These are phyloP conservation scores for Parastagonospora nodorum DNA, from an alignment of 2,329 filamentous ascomycete species.

Conservation along the genomic window DNA sequence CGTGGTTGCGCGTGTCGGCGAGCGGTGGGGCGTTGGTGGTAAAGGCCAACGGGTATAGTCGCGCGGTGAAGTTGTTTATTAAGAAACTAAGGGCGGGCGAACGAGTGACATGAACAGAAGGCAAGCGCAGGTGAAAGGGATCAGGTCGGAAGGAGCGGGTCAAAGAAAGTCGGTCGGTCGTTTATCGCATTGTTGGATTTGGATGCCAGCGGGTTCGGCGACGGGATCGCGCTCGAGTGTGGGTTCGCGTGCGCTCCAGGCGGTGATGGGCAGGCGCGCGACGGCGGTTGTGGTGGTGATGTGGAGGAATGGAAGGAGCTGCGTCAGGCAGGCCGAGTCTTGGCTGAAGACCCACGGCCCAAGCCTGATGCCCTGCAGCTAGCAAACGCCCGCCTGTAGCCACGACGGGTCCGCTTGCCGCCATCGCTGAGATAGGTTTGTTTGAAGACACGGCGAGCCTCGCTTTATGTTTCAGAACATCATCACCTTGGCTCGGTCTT, in stretches of 20 bases:
- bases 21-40: no score
- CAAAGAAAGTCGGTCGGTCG: conserved; percentile 10
- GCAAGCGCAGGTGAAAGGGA: conserved; percentile 14
- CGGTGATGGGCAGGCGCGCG: conserved; percentile 11
- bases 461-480: no score
- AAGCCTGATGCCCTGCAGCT: no score
- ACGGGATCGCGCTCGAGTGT: conserved; percentile 16
- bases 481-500: no score
- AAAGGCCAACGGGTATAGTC: no score
- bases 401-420: no score
- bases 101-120: conserved; percentile 8
- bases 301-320: background rate
- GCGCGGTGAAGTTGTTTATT: no score
- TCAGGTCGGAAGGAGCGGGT: conserved; percentile 10
- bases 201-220: conserved; percentile 4
- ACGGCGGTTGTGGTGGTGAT: conserved; percentile 6
- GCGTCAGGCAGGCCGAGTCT: no score
- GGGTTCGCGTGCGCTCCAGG: background rate
- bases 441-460: no score
- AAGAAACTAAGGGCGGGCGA: background rate
- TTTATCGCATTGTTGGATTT: conserved; percentile 14
- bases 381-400: no score
- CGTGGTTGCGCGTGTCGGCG: background rate
- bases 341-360: no score
- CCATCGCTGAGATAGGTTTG: no score